A percentile compares a stretch with the other conserved stretches of the same genome.
phyloP scores from a whole-genome alignment of 73 alveolate genomes.

The Paramecium biaurelia region DNA sequence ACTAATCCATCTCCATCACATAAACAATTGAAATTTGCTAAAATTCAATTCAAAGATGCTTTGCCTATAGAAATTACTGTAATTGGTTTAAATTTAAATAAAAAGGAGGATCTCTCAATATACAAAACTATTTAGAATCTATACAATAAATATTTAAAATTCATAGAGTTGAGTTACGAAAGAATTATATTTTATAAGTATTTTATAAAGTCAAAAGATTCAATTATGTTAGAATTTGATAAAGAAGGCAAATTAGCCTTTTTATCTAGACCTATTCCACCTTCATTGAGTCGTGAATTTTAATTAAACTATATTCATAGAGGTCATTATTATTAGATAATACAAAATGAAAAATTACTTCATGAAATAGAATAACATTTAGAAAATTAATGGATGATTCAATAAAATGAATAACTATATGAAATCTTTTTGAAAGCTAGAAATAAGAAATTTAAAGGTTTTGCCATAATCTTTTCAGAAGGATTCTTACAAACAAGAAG shows the following conservation, averaged over 20 bases:
- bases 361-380: background rate
- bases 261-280: conserved; percentile 20
- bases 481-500: background rate
- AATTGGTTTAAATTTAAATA: background rate
- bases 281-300: background rate
- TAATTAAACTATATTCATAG: background rate
- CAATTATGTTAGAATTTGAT: conserved; percentile 3
- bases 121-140: background rate
- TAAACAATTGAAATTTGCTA: background rate
- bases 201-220: background rate
- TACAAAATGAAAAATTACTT: background rate
- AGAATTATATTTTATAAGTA: conserved; percentile 5
- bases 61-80: background rate
- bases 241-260: background rate
- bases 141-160: background rate
- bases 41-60: conserved; percentile 15
- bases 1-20: background rate
- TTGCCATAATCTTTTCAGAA: conserved; percentile 9
- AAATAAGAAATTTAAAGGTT: conserved; percentile 25
- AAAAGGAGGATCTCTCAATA: background rate
- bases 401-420: background rate
- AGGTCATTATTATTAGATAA: background rate
- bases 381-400: background rate
- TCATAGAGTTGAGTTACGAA: background rate
- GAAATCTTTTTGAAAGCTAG: background rate